Evolutionary conservation across 2,329 filamentous ascomycete genomes (phyloP).

Genomic region (Fusarium pilosicola): DNA sequence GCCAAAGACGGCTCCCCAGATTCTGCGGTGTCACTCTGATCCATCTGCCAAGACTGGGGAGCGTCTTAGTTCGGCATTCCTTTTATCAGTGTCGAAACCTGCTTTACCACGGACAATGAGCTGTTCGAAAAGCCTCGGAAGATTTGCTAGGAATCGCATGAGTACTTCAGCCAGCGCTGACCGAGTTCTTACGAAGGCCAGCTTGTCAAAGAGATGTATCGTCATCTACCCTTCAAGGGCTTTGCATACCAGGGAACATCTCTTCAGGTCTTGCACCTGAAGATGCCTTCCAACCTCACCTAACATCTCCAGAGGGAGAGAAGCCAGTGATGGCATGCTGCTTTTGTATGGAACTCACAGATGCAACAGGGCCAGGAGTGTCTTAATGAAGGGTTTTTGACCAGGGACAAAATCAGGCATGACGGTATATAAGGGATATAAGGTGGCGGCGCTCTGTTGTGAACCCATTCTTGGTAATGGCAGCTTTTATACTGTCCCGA

Average conservation of each 20-base stretch:
- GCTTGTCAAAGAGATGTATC: rapidly evolving
- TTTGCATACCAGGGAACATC: rapidly evolving
- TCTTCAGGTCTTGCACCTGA: rapidly evolving
- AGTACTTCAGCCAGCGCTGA: rapidly evolving
- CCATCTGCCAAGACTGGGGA: neutral
- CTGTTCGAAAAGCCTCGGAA: neutral
- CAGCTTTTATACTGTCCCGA: neutral
- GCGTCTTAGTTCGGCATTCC: neutral
- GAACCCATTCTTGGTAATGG: neutral
- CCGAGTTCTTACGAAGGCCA: rapidly evolving
- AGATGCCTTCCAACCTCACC: neutral
- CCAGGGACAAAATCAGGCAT: neutral
- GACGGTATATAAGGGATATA: neutral
- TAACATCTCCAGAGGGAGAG: rapidly evolving
- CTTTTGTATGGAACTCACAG: neutral
- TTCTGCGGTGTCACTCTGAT: neutral
- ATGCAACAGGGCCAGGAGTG: neutral
- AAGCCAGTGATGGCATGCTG: rapidly evolving
- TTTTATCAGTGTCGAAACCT: neutral
- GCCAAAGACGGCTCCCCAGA: neutral
- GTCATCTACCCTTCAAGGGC: rapidly evolving
- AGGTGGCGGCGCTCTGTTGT: neutral
- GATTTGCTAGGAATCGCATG: rapidly evolving
- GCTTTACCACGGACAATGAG: neutral
- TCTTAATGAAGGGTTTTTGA: neutral